phyloP scores from a whole-genome alignment of 2,329 filamentous ascomycete species.

The Grosmannia penicillata region DNA sequence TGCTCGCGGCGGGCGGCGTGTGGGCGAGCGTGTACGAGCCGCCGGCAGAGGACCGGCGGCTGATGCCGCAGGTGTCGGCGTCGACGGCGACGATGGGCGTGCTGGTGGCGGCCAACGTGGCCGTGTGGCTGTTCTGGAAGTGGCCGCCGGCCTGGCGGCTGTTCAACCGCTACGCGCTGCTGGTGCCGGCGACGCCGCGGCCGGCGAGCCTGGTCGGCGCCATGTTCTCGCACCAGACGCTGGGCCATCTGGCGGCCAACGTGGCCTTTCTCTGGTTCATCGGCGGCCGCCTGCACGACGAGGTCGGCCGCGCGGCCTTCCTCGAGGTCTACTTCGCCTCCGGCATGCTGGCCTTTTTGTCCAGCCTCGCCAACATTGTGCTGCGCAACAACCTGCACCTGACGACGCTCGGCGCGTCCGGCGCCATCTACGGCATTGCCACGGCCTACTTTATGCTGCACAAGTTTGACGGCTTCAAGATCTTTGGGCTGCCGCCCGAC shows the following conservation, averaged over 20 bases:
- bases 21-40: conserved; percentile 18
- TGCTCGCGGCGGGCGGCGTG: conserved; percentile 27
- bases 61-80: conserved; percentile 28
- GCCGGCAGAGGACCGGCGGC: background rate
- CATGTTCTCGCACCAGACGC: conserved; percentile 52
- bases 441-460: conserved; percentile 49
- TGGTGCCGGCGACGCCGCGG: conserved; percentile 49
- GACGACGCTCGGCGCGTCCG: conserved; percentile 53
- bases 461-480: conserved; percentile 37
- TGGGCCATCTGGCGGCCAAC: conserved; percentile 48
- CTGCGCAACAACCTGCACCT: conserved; percentile 27
- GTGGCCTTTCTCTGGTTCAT: conserved; percentile 51
- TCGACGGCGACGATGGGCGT: conserved; percentile 48
- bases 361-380: conserved; percentile 37
- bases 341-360: conserved; percentile 42
- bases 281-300: conserved; percentile 52
- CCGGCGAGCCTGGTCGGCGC: conserved; percentile 47
- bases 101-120: conserved; percentile 44
- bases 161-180: conserved; percentile 54
- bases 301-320: conserved; percentile 54
- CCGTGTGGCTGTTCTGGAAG: conserved; percentile 44
- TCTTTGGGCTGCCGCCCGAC: conserved; percentile 42
- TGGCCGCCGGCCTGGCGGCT: conserved; percentile 48
- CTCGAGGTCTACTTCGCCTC: conserved; percentile 49
- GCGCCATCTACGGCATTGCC: conserved; percentile 44